Evolutionary conservation across 2,329 filamentous ascomycete genomes (phyloP).

Genomic region (Saccharata proteae): DNA sequence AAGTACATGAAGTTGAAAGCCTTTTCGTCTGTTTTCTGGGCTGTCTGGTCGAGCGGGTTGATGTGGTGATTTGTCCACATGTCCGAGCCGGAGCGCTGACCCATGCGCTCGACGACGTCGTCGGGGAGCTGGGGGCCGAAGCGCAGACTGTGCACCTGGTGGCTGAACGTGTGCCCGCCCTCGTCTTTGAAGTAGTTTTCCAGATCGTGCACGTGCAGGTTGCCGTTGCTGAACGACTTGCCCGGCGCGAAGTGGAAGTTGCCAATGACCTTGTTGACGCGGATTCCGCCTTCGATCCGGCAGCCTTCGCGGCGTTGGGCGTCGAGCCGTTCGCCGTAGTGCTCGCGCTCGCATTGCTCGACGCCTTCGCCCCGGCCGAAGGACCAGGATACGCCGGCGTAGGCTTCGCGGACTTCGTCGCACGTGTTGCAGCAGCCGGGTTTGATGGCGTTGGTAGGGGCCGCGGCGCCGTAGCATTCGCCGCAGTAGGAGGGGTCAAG

Average conservation of each 20-base stretch:
- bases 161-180: slow-evolving; percentile 73
- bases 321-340: slow-evolving; percentile 81
- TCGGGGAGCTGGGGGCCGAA: slow-evolving; percentile 89
- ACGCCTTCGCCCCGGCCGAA: slow-evolving; percentile 88
- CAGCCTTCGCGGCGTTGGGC: slow-evolving; percentile 85
- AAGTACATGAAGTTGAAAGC: slow-evolving; percentile 99
- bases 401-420: slow-evolving; percentile 91
- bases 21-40: slow-evolving; percentile 66
- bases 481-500: slow-evolving; percentile 90
- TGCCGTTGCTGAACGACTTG: slow-evolving; percentile 88
- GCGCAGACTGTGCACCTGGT: slow-evolving; percentile 75
- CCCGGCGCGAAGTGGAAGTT: slow-evolving; percentile 98
- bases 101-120: slow-evolving; percentile 37
- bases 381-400: slow-evolving; percentile 79
- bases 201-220: slow-evolving; percentile 95
- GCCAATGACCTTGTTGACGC: slow-evolving; percentile 95
- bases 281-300: slow-evolving; percentile 79
- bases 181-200: slow-evolving; percentile 82
- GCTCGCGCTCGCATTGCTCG: slow-evolving; percentile 89
- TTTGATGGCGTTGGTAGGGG: slow-evolving; percentile 62
- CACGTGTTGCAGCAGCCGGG: slow-evolving; percentile 94
- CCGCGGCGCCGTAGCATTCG: slow-evolving; percentile 73
- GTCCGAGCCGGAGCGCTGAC: slow-evolving; percentile 46
- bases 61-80: slow-evolving; percentile 78
- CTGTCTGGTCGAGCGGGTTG: slow-evolving; percentile 76